These are phyloP conservation scores for Lachancea quebecensis DNA, from an alignment of 805 yeast species.

Conservation along the genomic window DNA sequence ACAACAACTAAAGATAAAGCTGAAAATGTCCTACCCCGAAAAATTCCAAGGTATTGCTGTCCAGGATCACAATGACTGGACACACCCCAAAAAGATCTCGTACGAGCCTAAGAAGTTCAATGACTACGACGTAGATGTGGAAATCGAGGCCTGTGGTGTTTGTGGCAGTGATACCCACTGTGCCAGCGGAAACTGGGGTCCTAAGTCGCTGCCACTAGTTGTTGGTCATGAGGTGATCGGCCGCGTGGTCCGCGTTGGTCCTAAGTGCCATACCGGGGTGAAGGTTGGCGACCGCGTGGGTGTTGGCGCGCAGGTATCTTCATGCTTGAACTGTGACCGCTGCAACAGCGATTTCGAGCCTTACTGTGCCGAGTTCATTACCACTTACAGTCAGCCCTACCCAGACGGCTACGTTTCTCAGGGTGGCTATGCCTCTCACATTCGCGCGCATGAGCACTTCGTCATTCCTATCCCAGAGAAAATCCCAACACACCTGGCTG, in stretches of 20 bases:
- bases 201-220: conserved; percentile 27
- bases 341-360: conserved; percentile 45
- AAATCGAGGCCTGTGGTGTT: conserved; percentile 50
- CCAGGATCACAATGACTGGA: neutral
- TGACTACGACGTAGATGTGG: conserved; percentile 36
- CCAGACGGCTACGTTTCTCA: conserved; percentile 25
- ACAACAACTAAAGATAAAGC: neutral
- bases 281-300: conserved; percentile 59
- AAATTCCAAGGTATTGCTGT: conserved; percentile 1
- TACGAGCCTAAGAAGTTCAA: neutral
- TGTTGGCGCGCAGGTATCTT: conserved; percentile 54
- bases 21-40: neutral
- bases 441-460: conserved; percentile 38
- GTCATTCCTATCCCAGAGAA: conserved; percentile 44
- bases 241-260: conserved; percentile 45
- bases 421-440: conserved; percentile 47
- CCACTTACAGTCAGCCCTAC: conserved; percentile 43
- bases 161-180: conserved; percentile 51
- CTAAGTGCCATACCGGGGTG: neutral
- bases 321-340: conserved; percentile 52
- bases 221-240: conserved; percentile 63
- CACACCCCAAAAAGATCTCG: neutral
- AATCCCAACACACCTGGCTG: conserved; percentile 37
- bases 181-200: conserved; percentile 4
- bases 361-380: conserved; percentile 40